Conservation (phyloP, 768 basidiomycete species). For the Pisolithus tinctorius region DNA sequence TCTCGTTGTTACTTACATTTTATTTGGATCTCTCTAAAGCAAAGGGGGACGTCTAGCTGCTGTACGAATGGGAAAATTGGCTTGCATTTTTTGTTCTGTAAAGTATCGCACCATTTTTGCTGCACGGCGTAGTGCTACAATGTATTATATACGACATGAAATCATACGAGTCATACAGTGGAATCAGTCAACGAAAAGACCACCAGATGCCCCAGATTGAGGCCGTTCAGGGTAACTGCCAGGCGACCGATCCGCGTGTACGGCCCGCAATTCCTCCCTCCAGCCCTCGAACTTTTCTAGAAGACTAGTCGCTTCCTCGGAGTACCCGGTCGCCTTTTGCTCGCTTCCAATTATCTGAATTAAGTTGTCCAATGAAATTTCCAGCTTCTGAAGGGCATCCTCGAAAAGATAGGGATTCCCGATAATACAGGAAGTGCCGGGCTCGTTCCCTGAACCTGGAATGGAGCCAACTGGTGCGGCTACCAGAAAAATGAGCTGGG, state of each 20-base stretch:
- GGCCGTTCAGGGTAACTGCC: neutral
- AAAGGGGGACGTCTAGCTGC: neutral
- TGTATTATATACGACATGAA: neutral
- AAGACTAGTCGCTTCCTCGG: conserved; percentile 27
- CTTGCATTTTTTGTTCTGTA: too few relatives aligned
- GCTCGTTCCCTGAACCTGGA: conserved; percentile 14
- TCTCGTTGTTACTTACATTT: conserved; percentile 4
- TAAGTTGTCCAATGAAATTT: conserved; percentile 36
- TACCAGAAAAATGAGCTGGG: conserved; percentile 1
- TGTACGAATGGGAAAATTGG: neutral
- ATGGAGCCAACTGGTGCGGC: conserved; percentile 17
- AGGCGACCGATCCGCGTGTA: conserved; percentile 7
- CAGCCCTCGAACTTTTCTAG: conserved; percentile 36
- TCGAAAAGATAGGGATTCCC: conserved; percentile 43
- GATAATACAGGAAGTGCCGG: conserved; percentile 22
- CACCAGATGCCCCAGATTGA: conserved; percentile 2
- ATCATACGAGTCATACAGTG: neutral
- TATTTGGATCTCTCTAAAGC: neutral
- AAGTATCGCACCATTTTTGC: too few relatives aligned
- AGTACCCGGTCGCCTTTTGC: conserved; percentile 29
- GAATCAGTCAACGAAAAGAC: conserved; percentile 22
- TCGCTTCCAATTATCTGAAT: conserved; percentile 41
- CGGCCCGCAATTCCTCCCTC: conserved; percentile 33
- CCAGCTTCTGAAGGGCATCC: conserved; percentile 37
- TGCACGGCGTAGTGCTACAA: neutral